phyloP scores from a whole-genome alignment of 345 rosid species.

The Cardamine chenopodiifolia region DNA sequence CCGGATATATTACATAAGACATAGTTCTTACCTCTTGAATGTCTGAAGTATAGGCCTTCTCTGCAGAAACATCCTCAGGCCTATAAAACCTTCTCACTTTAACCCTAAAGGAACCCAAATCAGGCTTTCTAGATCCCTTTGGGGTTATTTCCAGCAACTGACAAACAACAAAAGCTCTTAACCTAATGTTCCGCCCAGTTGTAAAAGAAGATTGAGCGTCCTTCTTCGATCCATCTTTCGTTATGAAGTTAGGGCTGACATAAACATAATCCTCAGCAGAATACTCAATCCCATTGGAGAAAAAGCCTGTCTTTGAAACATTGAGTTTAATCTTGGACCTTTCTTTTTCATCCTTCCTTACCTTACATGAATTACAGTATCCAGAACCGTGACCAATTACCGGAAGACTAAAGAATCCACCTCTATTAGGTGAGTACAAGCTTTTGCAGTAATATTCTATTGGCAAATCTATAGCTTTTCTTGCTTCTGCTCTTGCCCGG shows the following conservation, averaged over 20 bases:
- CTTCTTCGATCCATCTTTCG: too few relatives aligned
- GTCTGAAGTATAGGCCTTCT: too few relatives aligned
- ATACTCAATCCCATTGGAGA: slow-evolving; percentile 48
- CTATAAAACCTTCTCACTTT: too few relatives aligned
- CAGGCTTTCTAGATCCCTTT: too few relatives aligned
- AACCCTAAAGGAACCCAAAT: too few relatives aligned
- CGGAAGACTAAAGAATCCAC: slow-evolving; percentile 68
- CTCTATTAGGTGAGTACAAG: slow-evolving; percentile 63
- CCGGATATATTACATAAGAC: background rate
- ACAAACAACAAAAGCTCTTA: too few relatives aligned
- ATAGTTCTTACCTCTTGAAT: too few relatives aligned
- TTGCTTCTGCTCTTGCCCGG: slow-evolving; percentile 55
- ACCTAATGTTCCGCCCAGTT: too few relatives aligned
- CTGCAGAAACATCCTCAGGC: too few relatives aligned
- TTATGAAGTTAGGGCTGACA: too few relatives aligned
- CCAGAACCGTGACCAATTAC: slow-evolving; percentile 54
- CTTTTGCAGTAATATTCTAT: slow-evolving; percentile 62
- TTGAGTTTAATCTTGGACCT: slow-evolving; percentile 45
- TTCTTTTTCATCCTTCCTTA: slow-evolving; percentile 42
- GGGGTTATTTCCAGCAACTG: too few relatives aligned
- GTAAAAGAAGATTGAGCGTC: too few relatives aligned
- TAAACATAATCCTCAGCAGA: slow-evolving; percentile 58
- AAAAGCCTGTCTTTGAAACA: slow-evolving; percentile 42
- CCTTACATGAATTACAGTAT: slow-evolving; percentile 54
- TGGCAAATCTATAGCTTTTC: slow-evolving; percentile 54